Base-by-base conservation (phyloP, 2,329 filamentous ascomycete species). In the Fusarium nodosum region DNA sequence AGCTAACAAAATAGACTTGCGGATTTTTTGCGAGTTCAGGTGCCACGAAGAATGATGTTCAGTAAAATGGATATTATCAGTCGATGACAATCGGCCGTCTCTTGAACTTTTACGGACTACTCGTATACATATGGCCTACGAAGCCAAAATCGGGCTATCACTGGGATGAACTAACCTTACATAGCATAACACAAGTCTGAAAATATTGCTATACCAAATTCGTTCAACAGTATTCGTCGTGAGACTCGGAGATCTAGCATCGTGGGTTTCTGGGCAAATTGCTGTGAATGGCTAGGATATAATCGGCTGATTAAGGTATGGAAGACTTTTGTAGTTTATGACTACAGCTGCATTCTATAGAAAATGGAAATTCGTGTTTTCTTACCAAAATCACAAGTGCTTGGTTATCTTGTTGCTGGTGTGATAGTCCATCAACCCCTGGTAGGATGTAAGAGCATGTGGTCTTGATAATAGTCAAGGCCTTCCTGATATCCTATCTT, bases 1-100 rank as follows among this genome's bases (percentile, higher is more conserved):
- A 59, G 56, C 47, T 58, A 54, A 54, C 48, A 56, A 54, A 36
- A 22, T 58, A 54, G 48, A 58, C 28, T 34, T 38, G n/a, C 33
- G 33, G 10, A 28, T 20, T 28, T 26, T 34, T 47, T 20, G 24
- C 38, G 33, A 31, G 30, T 36, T 38, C 34, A 30, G 48, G n/a
- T 13, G 34, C 18, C 24, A 44, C 56, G n/a, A 42, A 53, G 26
- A 58, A 34, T 22, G 26, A 36, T 54, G 38, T 22, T 22, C 48
- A 18, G 30, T 55, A 31, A 46, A 41, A 22, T 22, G 36, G 30
- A 34, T 28, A 9, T 24, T 15, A 44, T 8, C 11, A n/a, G 11
- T 44, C 30, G 16, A 60, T 53, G 15, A 20, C 18, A 18, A 38
- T 60, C 34, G n/a, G 34, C n/a, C 24, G 7, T 39, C 18, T 28